These are phyloP conservation scores for Tricholoma terreum DNA, from an alignment of 768 basidiomycete species.

Conservation along the genomic window DNA sequence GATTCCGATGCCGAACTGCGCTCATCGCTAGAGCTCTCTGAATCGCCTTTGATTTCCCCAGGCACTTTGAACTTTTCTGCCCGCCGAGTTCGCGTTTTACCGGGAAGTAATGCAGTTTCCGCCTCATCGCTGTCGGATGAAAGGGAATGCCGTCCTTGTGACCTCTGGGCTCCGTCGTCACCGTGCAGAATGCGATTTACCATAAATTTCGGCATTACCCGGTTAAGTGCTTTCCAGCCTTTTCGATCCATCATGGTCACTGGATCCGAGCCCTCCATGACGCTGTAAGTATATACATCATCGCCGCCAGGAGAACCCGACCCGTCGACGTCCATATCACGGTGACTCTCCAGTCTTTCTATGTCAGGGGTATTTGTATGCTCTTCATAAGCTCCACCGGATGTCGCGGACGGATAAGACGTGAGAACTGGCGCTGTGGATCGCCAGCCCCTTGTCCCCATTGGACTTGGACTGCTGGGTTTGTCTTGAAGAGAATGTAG, in stretches of 20 bases:
- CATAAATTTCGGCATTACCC: slow-evolving; percentile 58
- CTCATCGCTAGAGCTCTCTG: slow-evolving; percentile 54
- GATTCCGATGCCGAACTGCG: slow-evolving; percentile 5
- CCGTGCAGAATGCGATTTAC: slow-evolving; percentile 31
- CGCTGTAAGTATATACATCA: background rate
- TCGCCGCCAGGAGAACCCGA: background rate
- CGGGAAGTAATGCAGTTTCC: slow-evolving; percentile 44
- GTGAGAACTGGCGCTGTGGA: background rate
- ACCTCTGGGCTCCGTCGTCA: slow-evolving; percentile 12
- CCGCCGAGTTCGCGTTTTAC: slow-evolving; percentile 45
- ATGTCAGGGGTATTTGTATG: background rate
- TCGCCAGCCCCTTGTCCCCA: background rate
- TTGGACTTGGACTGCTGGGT: background rate
- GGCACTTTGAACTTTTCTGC: slow-evolving; percentile 27
- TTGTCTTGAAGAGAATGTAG: background rate
- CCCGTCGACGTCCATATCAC: background rate
- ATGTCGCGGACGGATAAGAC: background rate
- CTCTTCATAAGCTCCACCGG: too few species aligned
- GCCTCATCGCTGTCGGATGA: slow-evolving; percentile 29
- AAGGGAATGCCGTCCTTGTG: slow-evolving; percentile 8
- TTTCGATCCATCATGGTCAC: slow-evolving; percentile 26
- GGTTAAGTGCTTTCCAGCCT: slow-evolving; percentile 35
- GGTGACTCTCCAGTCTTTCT: background rate
- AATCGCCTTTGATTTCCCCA: slow-evolving; percentile 54
- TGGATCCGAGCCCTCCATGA: background rate